Evolutionary conservation across 1,284 basidiomycete species (phyloP), one percentile per base, ranked within the genome.

Genomic region (Ceratobasidium sp.): DNA sequence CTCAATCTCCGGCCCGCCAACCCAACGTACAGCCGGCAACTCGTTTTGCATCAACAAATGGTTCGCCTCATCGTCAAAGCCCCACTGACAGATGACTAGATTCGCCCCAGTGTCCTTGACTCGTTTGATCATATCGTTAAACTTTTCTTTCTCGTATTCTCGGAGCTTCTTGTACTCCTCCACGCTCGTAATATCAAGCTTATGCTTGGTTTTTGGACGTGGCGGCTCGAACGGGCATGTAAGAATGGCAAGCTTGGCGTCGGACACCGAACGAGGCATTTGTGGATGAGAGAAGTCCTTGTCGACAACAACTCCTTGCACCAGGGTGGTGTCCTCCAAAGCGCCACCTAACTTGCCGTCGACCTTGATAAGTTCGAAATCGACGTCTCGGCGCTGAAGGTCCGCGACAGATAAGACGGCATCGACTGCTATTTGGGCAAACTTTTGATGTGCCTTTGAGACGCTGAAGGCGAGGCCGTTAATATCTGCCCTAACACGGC

Each of bases 201-300:
- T 97, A 86, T 99, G 97, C 88, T 99, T 99, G 26, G 97, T 99
- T 89, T 99, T 99, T 67, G 97, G 97, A 52, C 98, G 93, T 15
- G 98, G 97, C 12, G 97, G 97, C 85, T 99, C 97, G 83, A 99
- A 99, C 26, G 97, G 96, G 86, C 98, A 99, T 64, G 97, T 99
- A 71, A 99, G 91, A 84, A 99, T 99, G 77, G 97, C 97, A 79
- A 99, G 89, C 81, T 93, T 93, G 79, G 98, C 97, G 84, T 99
- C 94, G 81, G 89, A 90, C 81, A 99, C 92, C 62, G 88, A 89
- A 78, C 91, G 91, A 12, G 97, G 97, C 97, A 99, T 99, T 86
- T 98, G 96, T 10, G 97, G 95, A 84, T 99, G 97, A 28, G 96
- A 98, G 93, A 99, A 97, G 87, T 99, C 97, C 87, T 99, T 98